Evolutionary conservation across 2,329 filamentous ascomycete species (phyloP).

Genomic region (Cladosporium phlei): DNA sequence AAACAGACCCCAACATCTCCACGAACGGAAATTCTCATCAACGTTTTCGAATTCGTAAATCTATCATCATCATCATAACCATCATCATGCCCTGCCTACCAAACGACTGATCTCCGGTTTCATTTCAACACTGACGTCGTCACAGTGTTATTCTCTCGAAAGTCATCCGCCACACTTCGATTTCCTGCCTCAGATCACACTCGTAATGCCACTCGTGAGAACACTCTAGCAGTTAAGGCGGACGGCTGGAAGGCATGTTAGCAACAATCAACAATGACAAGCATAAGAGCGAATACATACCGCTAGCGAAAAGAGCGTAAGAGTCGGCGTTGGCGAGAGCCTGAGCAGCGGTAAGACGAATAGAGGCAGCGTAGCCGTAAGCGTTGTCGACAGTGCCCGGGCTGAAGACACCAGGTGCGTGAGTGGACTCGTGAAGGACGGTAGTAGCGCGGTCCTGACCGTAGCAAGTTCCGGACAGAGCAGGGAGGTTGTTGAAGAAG

Average conservation of each 20-base stretch:
- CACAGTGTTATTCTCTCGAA: too few species aligned
- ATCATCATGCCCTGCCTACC: too few species aligned
- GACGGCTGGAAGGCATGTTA: slow-evolving; percentile 1
- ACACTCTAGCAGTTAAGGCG: slow-evolving; percentile 9
- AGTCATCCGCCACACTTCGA: too few species aligned
- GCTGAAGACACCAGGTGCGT: slow-evolving; percentile 43
- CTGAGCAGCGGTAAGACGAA: slow-evolving; percentile 42
- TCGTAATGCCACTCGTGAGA: too few species aligned
- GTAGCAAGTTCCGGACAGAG: slow-evolving; percentile 52
- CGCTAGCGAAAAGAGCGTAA: slow-evolving; percentile 48
- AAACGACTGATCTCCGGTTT: too few species aligned
- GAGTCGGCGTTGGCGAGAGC: slow-evolving; percentile 62
- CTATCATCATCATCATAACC: too few species aligned
- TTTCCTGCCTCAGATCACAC: too few species aligned
- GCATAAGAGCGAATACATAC: neutral
- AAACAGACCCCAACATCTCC: too few species aligned
- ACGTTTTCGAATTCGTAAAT: too few species aligned
- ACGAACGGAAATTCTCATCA: too few species aligned
- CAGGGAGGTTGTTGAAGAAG: slow-evolving; percentile 54
- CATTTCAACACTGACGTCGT: too few species aligned
- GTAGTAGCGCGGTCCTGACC: slow-evolving; percentile 62
- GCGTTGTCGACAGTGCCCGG: slow-evolving; percentile 54
- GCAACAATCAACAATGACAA: neutral
- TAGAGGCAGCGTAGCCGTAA: slow-evolving; percentile 52
- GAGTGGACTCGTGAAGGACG: slow-evolving; percentile 61